These are phyloP conservation scores for Saposhnikovia divaricata DNA, from an alignment of 129 eudicot genomes.

Conservation along the genomic window DNA sequence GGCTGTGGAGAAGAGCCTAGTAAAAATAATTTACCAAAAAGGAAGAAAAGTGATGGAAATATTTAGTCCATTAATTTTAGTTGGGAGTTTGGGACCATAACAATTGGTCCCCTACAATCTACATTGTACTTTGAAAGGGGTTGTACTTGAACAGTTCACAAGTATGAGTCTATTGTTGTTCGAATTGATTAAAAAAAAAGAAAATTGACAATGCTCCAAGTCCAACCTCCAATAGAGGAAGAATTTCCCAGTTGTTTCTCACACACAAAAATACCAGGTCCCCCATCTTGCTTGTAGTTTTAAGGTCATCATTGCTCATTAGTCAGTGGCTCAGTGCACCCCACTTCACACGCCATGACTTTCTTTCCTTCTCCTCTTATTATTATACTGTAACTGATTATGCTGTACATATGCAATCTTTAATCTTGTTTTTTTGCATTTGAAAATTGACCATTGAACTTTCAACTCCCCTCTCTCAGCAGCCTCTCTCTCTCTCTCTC, in stretches of 20 bases:
- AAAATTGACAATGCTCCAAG: neutral
- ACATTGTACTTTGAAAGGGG: neutral
- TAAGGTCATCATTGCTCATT: neutral
- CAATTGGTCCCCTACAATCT: neutral
- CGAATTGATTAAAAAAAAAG: no score
- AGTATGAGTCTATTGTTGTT: neutral
- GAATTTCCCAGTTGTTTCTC: neutral
- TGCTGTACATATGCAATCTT: neutral
- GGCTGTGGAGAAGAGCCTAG: neutral
- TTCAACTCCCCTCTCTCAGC: no score
- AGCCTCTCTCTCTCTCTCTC: no score
- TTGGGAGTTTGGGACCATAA: neutral
- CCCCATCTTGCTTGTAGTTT: neutral
- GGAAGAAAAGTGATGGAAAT: neutral
- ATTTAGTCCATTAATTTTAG: neutral
- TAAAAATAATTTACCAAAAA: neutral
- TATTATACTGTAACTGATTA: neutral
- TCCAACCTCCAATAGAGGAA: neutral
- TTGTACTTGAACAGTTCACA: neutral
- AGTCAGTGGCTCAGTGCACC: conserved; percentile 6
- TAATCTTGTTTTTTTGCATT: neutral
- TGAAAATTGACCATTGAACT: conserved; percentile 3
- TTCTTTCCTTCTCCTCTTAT: neutral
- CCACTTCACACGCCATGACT: conserved; percentile 10
- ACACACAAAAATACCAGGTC: neutral